Base-by-base conservation (phyloP, 441 rosid genomes). In the Mallotus repandus region DNA sequence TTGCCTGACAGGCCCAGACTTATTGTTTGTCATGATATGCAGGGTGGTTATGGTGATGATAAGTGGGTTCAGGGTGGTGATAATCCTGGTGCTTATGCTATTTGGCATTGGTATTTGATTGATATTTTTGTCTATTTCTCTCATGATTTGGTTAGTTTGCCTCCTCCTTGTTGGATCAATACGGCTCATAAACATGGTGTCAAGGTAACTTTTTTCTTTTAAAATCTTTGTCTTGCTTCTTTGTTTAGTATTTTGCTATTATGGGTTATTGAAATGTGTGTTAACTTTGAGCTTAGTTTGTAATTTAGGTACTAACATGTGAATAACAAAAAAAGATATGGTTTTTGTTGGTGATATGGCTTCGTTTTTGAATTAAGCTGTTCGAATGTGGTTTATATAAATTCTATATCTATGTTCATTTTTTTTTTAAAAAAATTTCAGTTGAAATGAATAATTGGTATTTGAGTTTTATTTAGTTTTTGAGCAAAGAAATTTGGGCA, bases 141-240 rank as follows among this genome's bases (percentile, higher is more conserved):
- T 2, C 97, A 92, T 76, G 29, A 72, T 74, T 77, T 95, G 74
- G 93, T 91, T 32, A 88, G 89, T 25, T 69, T 95, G 83, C 97
- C 98, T 48, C 99, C 98, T 71, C 97, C 99, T 75, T 83, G 96
- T 53, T 95, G 98, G 99, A 88, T 86, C 13, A 95, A 92, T 67
- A 81, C 97, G 70, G 98, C 97, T 84, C 98, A 92, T 54, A 85
- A 81, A 35, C 97, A 92, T 78, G 99, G 98, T 1, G 96, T 92
- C 59, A 86, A 87, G 92, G 98, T 95, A 70, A 11, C 19, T 15
- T 9, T 32, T 19, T 67, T 50, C 0, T 2, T 45, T 25, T 25
- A 25, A 0, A 0, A 25, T 25, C 29, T 25, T 25, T 25, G 29
- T 25, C 29, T 25, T 25, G 29, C 29, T 25, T 25, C 29, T 25